phyloP scores from a whole-genome alignment of 2,329 filamentous ascomycete species.

The Penicillium sp. region DNA sequence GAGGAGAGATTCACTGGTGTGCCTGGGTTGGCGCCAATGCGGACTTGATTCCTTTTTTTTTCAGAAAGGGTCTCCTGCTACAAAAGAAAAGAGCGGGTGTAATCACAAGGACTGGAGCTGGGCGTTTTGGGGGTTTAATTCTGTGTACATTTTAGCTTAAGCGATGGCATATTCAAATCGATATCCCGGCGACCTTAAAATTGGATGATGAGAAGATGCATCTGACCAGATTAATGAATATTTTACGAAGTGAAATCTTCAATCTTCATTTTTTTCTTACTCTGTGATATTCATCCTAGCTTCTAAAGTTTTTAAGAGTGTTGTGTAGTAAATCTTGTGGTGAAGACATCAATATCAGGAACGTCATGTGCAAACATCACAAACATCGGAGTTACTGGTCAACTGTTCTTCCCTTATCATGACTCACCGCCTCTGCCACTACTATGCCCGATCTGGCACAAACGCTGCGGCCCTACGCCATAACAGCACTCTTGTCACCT shows the following conservation, averaged over 20 bases:
- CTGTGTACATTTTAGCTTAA: background rate
- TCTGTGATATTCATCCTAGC: too few relatives aligned
- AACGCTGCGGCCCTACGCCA: background rate
- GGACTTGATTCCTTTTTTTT: slow-evolving; percentile 24
- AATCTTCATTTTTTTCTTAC: background rate
- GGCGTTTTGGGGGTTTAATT: background rate
- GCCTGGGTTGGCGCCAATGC: slow-evolving; percentile 59
- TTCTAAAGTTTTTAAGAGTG: too few relatives aligned
- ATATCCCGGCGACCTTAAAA: background rate
- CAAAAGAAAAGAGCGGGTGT: background rate
- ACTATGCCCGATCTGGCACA: background rate
- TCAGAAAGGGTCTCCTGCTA: background rate
- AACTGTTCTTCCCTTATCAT: background rate
- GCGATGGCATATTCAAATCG: background rate
- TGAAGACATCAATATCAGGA: background rate
- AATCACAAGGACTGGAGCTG: background rate
- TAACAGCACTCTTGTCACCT: background rate
- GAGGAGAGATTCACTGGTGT: slow-evolving; percentile 80
- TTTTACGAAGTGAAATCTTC: background rate
- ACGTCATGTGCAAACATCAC: background rate
- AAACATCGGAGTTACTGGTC: too few relatives aligned
- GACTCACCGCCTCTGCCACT: background rate
- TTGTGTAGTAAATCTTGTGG: too few relatives aligned
- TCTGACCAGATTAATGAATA: background rate
- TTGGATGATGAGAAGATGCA: background rate